phyloP scores from a whole-genome alignment of 1,139 yeast genomes.

The Yamadazyma buinensis region DNA sequence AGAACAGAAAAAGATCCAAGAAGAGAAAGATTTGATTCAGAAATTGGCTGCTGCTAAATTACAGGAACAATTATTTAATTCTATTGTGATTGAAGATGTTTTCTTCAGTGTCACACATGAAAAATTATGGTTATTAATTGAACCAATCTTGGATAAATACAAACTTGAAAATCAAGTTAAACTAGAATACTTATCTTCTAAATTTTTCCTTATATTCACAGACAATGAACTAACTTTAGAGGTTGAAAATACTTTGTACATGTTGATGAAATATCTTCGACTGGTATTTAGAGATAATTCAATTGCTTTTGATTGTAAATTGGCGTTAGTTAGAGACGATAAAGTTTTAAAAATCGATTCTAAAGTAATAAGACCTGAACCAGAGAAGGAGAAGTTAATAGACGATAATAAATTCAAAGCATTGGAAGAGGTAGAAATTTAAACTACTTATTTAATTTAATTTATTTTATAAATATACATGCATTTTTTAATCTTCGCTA shows the following conservation, averaged over 20 bases:
- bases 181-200: neutral
- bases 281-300: slow-evolving; percentile 31
- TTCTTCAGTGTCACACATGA: slow-evolving; percentile 51
- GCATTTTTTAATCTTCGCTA: too few species aligned
- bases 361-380: slow-evolving; percentile 5
- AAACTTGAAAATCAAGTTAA: slow-evolving; percentile 12
- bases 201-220: slow-evolving; percentile 1
- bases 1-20: slow-evolving; percentile 19
- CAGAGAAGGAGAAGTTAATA: slow-evolving; percentile 2
- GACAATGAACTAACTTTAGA: slow-evolving; percentile 18
- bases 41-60: slow-evolving; percentile 16
- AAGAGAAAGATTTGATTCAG: slow-evolving; percentile 20
- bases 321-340: slow-evolving; percentile 37
- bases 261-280: slow-evolving; percentile 29
- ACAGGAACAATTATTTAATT: slow-evolving; percentile 35
- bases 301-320: slow-evolving; percentile 47
- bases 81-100: slow-evolving; percentile 51
- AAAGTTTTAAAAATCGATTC: slow-evolving; percentile 31
- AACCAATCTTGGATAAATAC: slow-evolving; percentile 18
- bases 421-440: slow-evolving; percentile 1
- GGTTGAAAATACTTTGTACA: slow-evolving; percentile 30
- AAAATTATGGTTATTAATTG: slow-evolving; percentile 16
- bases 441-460: too few species aligned
- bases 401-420: neutral
- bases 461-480: too few species aligned